These are phyloP conservation scores for Neoboletus magnificus DNA, from an alignment of 768 basidiomycete species.

Conservation along the genomic window DNA sequence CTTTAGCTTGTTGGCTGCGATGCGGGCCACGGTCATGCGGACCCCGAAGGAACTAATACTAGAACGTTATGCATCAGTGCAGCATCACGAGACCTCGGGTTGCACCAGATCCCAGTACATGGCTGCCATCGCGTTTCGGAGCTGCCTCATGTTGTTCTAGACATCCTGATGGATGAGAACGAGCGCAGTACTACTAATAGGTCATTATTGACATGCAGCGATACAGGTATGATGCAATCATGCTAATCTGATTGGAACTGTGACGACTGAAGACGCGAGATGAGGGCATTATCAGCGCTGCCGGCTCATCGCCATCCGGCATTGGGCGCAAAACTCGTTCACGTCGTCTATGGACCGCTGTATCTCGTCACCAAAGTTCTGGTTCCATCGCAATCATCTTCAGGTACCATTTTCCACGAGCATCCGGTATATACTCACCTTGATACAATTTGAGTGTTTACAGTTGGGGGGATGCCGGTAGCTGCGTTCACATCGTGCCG, in stretches of 20 bases:
- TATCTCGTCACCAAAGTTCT: slow-evolving; percentile 70
- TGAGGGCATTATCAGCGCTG: slow-evolving; percentile 16
- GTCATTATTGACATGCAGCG: slow-evolving; percentile 21
- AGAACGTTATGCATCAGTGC: background rate
- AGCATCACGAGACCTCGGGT: slow-evolving; percentile 1
- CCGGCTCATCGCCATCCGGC: slow-evolving; percentile 54
- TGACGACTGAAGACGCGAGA: slow-evolving; percentile 1
- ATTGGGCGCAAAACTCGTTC: slow-evolving; percentile 68
- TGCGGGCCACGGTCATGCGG: slow-evolving; percentile 1
- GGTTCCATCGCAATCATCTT: slow-evolving; percentile 4
- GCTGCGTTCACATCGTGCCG: slow-evolving; percentile 59
- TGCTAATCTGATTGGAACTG: slow-evolving; percentile 12
- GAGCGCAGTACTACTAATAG: slow-evolving; percentile 7
- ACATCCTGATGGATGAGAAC: slow-evolving; percentile 1
- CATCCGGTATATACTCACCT: slow-evolving; percentile 41
- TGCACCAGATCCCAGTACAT: background rate
- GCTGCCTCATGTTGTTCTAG: background rate
- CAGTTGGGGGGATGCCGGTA: slow-evolving; percentile 57
- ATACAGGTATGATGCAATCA: slow-evolving; percentile 29
- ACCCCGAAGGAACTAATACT: background rate
- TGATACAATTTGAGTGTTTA: slow-evolving; percentile 49
- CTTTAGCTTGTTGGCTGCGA: background rate
- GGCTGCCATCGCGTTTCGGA: background rate
- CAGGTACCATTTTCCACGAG: slow-evolving; percentile 12
- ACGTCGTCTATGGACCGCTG: slow-evolving; percentile 67